phyloP scores from a whole-genome alignment of 306 rosid species.

The Lablab purpureus region DNA sequence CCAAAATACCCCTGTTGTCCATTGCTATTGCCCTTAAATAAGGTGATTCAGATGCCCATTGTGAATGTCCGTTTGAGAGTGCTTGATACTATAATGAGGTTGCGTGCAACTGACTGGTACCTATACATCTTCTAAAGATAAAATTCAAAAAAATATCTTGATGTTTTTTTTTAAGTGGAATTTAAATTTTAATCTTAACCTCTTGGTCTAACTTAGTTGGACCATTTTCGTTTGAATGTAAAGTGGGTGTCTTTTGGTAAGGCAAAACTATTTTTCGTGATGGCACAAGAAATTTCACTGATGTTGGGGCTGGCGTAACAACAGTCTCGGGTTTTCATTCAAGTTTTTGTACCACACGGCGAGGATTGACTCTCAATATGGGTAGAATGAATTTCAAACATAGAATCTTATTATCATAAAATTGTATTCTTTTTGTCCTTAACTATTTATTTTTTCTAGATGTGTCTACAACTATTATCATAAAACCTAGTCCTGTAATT shows the following conservation, averaged over 20 bases:
- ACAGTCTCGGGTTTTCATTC: slow-evolving; percentile 86
- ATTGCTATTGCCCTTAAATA: slow-evolving; percentile 59
- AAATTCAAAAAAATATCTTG: slow-evolving; percentile 23
- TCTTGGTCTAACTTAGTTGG: slow-evolving; percentile 43
- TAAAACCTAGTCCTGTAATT: slow-evolving; percentile 83
- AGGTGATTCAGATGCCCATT: slow-evolving; percentile 55
- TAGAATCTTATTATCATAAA: slow-evolving; percentile 28
- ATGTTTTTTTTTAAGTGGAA: slow-evolving; percentile 32
- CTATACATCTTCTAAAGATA: slow-evolving; percentile 33
- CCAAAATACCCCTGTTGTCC: slow-evolving; percentile 75
- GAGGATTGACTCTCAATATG: slow-evolving; percentile 84
- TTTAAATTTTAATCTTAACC: slow-evolving; percentile 30
- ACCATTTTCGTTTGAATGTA: slow-evolving; percentile 45
- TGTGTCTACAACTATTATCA: slow-evolving; percentile 82
- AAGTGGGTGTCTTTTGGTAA: slow-evolving; percentile 89
- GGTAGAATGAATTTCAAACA: slow-evolving; percentile 56
- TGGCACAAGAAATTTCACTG: slow-evolving; percentile 66
- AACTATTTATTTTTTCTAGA: slow-evolving; percentile 55
- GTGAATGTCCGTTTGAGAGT: slow-evolving; percentile 82
- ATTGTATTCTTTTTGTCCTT: slow-evolving; percentile 5
- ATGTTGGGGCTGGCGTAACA: slow-evolving; percentile 85
- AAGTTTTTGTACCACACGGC: slow-evolving; percentile 70
- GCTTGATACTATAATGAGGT: slow-evolving; percentile 77
- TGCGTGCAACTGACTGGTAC: slow-evolving; percentile 82
- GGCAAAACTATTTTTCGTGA: slow-evolving; percentile 89